Percentiles rank a stretch among this genome's conserved stretches.
These are phyloP conservation scores for Candida andamanensis DNA, from an alignment of 805 yeast species.

Conservation along the genomic window DNA sequence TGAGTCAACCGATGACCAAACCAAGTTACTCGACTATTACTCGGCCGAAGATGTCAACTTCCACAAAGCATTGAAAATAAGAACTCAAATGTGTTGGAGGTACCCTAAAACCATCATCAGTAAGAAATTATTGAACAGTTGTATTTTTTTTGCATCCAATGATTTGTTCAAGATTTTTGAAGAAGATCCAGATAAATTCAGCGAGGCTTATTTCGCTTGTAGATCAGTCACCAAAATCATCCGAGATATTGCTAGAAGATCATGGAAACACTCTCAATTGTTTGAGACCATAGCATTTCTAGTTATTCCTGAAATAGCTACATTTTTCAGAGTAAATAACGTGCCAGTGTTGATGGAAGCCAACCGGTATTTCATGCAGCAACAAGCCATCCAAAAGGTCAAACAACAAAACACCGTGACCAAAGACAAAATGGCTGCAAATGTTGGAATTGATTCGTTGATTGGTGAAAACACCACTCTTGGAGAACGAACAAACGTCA, in stretches of 20 bases:
- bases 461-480: constrained; percentile 64
- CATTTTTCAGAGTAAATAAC: constrained; percentile 74
- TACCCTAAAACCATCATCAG: constrained; percentile 76
- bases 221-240: constrained; percentile 63
- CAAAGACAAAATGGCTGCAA: constrained; percentile 57
- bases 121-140: constrained; percentile 67
- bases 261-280: constrained; percentile 72
- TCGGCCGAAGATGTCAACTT: constrained; percentile 64
- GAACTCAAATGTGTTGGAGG: constrained; percentile 89
- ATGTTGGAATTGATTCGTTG: constrained; percentile 81
- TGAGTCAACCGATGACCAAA: constrained; percentile 38
- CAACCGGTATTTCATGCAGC: constrained; percentile 68
- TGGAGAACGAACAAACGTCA: constrained; percentile 82
- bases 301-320: constrained; percentile 62
- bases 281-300: constrained; percentile 65
- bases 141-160: constrained; percentile 46
- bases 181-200: constrained; percentile 26
- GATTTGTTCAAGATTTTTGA: constrained; percentile 48
- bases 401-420: constrained; percentile 9
- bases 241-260: constrained; percentile 83
- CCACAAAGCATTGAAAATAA: constrained; percentile 64
- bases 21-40: constrained; percentile 64
- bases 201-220: constrained; percentile 33
- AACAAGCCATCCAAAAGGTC: constrained; percentile 40
- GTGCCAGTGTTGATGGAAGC: constrained; percentile 84